A percentile compares a stretch with the other conserved stretches of the same genome.
phyloP scores from a whole-genome alignment of 441 rosid species.

The Lepidium campestre region DNA sequence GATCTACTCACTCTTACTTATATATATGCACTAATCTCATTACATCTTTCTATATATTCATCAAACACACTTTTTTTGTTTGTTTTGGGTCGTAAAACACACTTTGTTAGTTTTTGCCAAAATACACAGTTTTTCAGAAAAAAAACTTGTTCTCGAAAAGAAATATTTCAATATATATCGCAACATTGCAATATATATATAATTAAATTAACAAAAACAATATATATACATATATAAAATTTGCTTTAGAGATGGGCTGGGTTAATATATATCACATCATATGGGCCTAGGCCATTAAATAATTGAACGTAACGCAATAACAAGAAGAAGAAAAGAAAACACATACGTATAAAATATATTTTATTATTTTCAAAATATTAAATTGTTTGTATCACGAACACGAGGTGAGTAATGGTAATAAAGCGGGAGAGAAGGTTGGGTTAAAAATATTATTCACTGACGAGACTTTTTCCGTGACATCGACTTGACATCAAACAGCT shows the following conservation, averaged over 20 bases:
- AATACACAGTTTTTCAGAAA: too few species aligned
- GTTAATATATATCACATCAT: not conserved
- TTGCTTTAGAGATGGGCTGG: not conserved
- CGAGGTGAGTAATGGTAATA: not conserved
- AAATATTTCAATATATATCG: not conserved
- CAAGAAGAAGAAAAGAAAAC: too few species aligned
- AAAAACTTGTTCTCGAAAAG: too few species aligned
- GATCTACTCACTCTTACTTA: not conserved
- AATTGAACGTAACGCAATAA: not conserved
- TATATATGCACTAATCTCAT: not conserved
- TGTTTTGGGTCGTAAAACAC: too few species aligned
- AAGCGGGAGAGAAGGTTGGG: constrained; percentile 8
- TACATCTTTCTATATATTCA: not conserved
- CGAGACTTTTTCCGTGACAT: constrained; percentile 5
- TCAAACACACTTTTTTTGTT: not conserved
- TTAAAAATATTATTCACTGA: constrained; percentile 8
- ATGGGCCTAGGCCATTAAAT: constrained; percentile 1
- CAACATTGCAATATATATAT: too few species aligned
- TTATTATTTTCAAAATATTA: too few species aligned
- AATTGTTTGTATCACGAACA: too few species aligned
- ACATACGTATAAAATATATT: too few species aligned
- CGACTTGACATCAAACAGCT: constrained; percentile 24
- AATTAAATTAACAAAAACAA: too few species aligned
- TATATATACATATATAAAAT: too few species aligned
- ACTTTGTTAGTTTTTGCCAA: not conserved